phyloP scores from a whole-genome alignment of 805 yeast species.

The Wickerhamiella lipophila region DNA sequence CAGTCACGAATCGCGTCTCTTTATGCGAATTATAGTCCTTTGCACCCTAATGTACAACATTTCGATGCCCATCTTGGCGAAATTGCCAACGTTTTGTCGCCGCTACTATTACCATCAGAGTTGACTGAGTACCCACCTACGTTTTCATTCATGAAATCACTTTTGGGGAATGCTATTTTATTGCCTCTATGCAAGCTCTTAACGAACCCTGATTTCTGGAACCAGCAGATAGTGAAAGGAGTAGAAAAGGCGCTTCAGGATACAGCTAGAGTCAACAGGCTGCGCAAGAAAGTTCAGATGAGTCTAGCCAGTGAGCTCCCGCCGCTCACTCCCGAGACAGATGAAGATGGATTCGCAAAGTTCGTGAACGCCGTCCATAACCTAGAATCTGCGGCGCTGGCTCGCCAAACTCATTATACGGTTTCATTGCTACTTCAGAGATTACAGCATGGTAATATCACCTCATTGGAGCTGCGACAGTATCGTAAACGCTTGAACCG shows the following conservation, averaged over 20 bases:
- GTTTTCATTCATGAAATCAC: conserved; percentile 43
- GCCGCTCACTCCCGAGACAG: conserved; percentile 32
- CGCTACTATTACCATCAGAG: conserved; percentile 35
- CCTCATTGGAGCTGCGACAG: conserved; percentile 21
- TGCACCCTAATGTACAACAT: conserved; percentile 32
- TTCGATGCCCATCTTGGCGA: conserved; percentile 38
- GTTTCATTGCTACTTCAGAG: conserved; percentile 38
- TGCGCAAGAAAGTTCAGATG: conserved; percentile 31
- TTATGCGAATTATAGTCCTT: conserved; percentile 31
- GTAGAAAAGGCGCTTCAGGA: conserved; percentile 59
- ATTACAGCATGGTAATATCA: conserved; percentile 25
- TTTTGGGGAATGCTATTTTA: conserved; percentile 47
- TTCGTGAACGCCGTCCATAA: conserved; percentile 30
- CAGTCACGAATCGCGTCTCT: conserved; percentile 35
- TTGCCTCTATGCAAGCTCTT: conserved; percentile 40
- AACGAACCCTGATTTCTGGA: conserved; percentile 67
- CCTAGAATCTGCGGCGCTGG: conserved; percentile 31
- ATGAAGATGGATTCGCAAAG: conserved; percentile 32
- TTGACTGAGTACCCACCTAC: conserved; percentile 38
- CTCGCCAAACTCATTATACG: conserved; percentile 39
- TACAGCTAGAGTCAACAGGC: conserved; percentile 56
- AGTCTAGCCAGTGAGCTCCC: conserved; percentile 10
- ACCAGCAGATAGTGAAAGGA: conserved; percentile 44
- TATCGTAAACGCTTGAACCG: conserved; percentile 23
- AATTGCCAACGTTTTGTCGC: conserved; percentile 35